These are phyloP conservation scores for Lyophyllum atratum DNA, from an alignment of 768 basidiomycete genomes.

Conservation along the genomic window DNA sequence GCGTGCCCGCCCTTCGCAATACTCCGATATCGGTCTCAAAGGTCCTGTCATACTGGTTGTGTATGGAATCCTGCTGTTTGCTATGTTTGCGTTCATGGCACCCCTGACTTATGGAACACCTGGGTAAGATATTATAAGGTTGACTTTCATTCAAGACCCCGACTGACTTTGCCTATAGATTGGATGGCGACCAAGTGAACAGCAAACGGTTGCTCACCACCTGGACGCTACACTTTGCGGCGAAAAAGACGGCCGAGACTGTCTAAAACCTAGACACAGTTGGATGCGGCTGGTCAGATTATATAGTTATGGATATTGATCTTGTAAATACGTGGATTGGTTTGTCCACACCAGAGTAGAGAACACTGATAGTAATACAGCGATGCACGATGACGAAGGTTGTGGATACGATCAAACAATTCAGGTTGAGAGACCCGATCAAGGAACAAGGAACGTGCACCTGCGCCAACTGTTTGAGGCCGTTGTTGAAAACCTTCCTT, in stretches of 20 bases:
- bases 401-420: not conserved
- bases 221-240: constrained; percentile 95
- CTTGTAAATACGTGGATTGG: constrained; percentile 17
- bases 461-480: not conserved
- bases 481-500: not conserved
- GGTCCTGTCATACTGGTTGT: constrained; percentile 65
- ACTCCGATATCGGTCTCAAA: constrained; percentile 76
- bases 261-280: constrained; percentile 20
- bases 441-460: constrained; percentile 1
- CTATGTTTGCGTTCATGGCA: constrained; percentile 72
- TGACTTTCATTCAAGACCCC: constrained; percentile 7
- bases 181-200: constrained; percentile 86
- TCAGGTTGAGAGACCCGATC: constrained; percentile 3
- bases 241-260: constrained; percentile 54
- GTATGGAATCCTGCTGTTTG: constrained; percentile 62
- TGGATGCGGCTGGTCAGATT: not conserved
- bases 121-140: constrained; percentile 58
- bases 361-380: not conserved
- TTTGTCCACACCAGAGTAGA: not conserved
- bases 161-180: constrained; percentile 42
- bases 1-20: constrained; percentile 52
- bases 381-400: not conserved
- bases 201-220: constrained; percentile 78
- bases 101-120: constrained; percentile 97
- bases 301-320: constrained; percentile 10